phyloP scores from a whole-genome alignment of 345 rosid genomes.

The Eucalyptus urophylla region DNA sequence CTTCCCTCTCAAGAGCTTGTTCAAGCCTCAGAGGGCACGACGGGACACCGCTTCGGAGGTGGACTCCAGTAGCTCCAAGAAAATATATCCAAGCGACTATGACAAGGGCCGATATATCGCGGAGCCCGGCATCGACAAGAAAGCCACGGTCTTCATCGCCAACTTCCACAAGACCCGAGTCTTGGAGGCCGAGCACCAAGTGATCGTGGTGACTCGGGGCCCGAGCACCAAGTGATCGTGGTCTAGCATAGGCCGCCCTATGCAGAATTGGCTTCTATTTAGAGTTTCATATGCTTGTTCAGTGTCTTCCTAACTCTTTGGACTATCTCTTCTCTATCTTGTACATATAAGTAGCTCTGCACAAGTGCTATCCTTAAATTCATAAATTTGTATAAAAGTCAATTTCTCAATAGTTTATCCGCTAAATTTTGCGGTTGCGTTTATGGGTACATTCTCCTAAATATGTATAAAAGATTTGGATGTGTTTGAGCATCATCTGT shows the following conservation, averaged over 20 bases:
- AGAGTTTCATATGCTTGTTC: not conserved
- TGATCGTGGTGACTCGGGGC: not conserved
- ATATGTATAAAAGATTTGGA: not conserved
- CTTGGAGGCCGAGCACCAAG: not conserved
- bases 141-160: slow-evolving; percentile 38
- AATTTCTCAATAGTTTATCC: not conserved
- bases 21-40: slow-evolving; percentile 10
- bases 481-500: not conserved
- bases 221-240: not conserved
- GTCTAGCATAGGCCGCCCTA: not conserved
- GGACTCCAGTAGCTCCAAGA: not conserved
- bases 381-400: not conserved
- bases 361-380: not conserved
- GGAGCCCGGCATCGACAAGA: slow-evolving; percentile 23
- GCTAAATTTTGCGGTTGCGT: not conserved
- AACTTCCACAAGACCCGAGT: slow-evolving; percentile 35
- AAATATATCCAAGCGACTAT: slow-evolving; percentile 17
- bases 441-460: not conserved
- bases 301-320: not conserved
- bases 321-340: not conserved
- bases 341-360: not conserved
- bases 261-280: not conserved
- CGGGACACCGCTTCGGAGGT: not conserved
- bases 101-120: slow-evolving; percentile 22
- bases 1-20: slow-evolving; percentile 17